Evolutionary conservation across 331 rosid genomes (phyloP).

Genomic region (Rosa hybrid): DNA sequence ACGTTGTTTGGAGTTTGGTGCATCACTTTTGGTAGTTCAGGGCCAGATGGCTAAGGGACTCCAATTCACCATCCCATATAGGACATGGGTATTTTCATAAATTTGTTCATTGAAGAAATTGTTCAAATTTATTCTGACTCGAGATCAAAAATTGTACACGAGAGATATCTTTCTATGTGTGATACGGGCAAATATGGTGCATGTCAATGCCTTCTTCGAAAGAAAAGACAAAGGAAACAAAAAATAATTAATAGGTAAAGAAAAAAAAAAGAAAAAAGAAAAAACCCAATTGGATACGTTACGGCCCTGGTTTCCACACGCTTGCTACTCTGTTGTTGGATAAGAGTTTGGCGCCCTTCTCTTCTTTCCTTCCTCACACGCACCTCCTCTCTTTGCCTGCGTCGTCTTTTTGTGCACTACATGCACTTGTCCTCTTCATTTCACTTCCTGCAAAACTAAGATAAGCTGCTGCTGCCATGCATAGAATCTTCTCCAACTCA

Average conservation of each 20-base stretch:
- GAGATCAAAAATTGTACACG: no score
- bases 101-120: no score
- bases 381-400: background rate
- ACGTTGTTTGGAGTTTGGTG: no score
- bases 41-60: no score
- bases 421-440: background rate
- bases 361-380: background rate
- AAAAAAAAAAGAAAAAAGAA: background rate
- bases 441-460: background rate
- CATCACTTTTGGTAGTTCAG: no score
- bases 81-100: background rate
- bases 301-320: constrained; percentile 27
- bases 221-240: background rate
- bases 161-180: no score
- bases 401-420: background rate
- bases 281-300: constrained; percentile 15
- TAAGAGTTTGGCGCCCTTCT: constrained; percentile 24
- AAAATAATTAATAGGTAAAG: background rate
- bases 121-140: no score
- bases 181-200: no score
- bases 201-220: background rate
- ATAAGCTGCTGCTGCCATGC: constrained; percentile 19
- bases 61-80: no score
- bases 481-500: constrained; percentile 14
- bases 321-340: constrained; percentile 18